Conservation (phyloP, 1,284 basidiomycete species). For the Abortiporus biennis region DNA sequence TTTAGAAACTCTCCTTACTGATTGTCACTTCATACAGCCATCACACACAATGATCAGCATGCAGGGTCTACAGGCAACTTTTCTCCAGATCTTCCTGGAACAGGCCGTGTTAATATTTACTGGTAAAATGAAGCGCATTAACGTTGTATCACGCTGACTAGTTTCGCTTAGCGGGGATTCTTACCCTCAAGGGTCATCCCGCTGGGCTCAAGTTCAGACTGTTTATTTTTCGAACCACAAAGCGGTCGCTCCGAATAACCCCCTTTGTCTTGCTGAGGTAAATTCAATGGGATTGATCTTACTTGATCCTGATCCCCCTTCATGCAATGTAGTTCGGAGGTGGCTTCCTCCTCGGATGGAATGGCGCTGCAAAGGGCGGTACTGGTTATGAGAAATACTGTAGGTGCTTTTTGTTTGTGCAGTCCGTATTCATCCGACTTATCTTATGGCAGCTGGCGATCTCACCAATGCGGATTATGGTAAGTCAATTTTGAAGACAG, state of each 20-base stretch:
- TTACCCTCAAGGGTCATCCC: constrained; percentile 39
- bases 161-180: constrained; percentile 35
- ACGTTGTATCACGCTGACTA: neutral
- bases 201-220: constrained; percentile 41
- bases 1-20: neutral
- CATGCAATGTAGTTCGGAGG: constrained; percentile 35
- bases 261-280: constrained; percentile 44
- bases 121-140: constrained; percentile 24
- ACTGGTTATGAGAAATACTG: constrained; percentile 46
- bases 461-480: constrained; percentile 38
- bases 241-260: constrained; percentile 37
- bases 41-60: constrained; percentile 43
- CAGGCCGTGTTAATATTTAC: constrained; percentile 40
- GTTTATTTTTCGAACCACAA: constrained; percentile 40
- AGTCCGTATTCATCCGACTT: neutral
- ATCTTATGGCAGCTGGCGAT: constrained; percentile 23
- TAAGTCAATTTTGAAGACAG: constrained; percentile 13
- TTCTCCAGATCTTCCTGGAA: constrained; percentile 37
- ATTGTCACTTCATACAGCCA: constrained; percentile 24
- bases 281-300: constrained; percentile 1
- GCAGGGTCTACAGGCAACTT: constrained; percentile 35
- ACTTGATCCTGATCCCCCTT: neutral
- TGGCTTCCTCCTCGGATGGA: constrained; percentile 41
- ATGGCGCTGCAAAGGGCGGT: constrained; percentile 29
- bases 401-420: constrained; percentile 16